Conservation (phyloP, 306 rosid genomes). For the Arachis stenosperma region DNA sequence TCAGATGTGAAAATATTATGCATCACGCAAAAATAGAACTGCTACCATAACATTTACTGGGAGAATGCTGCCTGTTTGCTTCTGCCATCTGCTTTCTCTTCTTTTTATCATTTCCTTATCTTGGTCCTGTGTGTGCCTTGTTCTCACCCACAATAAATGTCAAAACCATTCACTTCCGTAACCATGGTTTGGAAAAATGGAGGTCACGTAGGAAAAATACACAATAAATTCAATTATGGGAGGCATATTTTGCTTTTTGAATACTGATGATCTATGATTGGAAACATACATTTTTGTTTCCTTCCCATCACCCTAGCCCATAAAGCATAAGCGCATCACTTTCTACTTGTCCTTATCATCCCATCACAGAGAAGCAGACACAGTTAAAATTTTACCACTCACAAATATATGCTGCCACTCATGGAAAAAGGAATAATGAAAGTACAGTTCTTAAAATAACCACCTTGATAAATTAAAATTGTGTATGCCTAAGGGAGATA, state of each 20-base stretch:
- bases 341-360: not conserved
- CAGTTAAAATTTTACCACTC: not conserved
- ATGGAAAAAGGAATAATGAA: not conserved
- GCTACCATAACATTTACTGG: not conserved
- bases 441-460: not conserved
- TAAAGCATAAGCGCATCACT: not conserved
- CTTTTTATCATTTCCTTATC: not conserved
- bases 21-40: not conserved
- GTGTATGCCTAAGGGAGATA: not conserved
- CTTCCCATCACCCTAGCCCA: not conserved
- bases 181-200: conserved; percentile 28
- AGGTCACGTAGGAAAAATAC: conserved; percentile 9
- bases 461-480: not conserved
- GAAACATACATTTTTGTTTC: not conserved
- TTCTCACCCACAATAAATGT: not conserved
- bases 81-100: conserved; percentile 7
- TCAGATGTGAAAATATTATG: not conserved
- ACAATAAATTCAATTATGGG: conserved; percentile 3
- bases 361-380: not conserved
- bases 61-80: not conserved
- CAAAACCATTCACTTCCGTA: not conserved
- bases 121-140: conserved; percentile 17
- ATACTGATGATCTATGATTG: not conserved
- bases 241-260: not conserved
- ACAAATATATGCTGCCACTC: conserved; percentile 9